Evolutionary conservation across 495 filamentous ascomycete genomes (phyloP).

Genomic region (Aspergillus olivimuriae): DNA sequence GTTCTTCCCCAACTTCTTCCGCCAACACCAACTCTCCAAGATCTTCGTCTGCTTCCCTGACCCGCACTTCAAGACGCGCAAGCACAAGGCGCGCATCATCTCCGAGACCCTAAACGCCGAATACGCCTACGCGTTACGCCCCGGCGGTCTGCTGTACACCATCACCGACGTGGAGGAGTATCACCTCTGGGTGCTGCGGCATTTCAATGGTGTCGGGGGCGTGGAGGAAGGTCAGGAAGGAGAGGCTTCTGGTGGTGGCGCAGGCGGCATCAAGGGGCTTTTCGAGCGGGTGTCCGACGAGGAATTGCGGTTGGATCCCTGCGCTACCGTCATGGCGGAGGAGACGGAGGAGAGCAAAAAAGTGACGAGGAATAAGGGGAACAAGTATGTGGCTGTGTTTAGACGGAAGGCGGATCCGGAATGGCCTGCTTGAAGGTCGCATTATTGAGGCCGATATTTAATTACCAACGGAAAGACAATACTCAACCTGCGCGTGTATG

Average conservation of each 20-base stretch:
- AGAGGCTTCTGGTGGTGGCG: not conserved
- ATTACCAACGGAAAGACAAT: too few species aligned
- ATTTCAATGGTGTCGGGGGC: slow-evolving; percentile 52
- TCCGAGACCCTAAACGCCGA: slow-evolving; percentile 82
- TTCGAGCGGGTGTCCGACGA: slow-evolving; percentile 52
- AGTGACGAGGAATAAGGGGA: slow-evolving; percentile 81
- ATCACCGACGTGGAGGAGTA: slow-evolving; percentile 97
- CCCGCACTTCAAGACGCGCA: slow-evolving; percentile 94
- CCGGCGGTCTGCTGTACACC: slow-evolving; percentile 83
- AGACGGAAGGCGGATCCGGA: slow-evolving; percentile 71
- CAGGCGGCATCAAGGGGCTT: slow-evolving; percentile 41
- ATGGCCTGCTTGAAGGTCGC: slow-evolving; percentile 42
- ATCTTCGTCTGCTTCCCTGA: slow-evolving; percentile 98
- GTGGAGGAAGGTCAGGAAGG: slow-evolving; percentile 20
- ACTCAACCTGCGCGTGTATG: too few species aligned
- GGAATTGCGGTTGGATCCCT: slow-evolving; percentile 66
- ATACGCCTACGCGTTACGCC: slow-evolving; percentile 82
- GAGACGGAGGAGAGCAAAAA: slow-evolving; percentile 98
- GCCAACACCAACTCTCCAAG: slow-evolving; percentile 64
- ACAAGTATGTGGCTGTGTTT: slow-evolving; percentile 83
- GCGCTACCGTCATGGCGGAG: slow-evolving; percentile 71
- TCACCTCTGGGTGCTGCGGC: slow-evolving; percentile 83
- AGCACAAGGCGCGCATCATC: slow-evolving; percentile 94
- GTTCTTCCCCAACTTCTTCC: slow-evolving; percentile 94
- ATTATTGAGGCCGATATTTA: not conserved